These are phyloP conservation scores for Torulaspora quercuum DNA, from an alignment of 805 yeast genomes.

Conservation along the genomic window DNA sequence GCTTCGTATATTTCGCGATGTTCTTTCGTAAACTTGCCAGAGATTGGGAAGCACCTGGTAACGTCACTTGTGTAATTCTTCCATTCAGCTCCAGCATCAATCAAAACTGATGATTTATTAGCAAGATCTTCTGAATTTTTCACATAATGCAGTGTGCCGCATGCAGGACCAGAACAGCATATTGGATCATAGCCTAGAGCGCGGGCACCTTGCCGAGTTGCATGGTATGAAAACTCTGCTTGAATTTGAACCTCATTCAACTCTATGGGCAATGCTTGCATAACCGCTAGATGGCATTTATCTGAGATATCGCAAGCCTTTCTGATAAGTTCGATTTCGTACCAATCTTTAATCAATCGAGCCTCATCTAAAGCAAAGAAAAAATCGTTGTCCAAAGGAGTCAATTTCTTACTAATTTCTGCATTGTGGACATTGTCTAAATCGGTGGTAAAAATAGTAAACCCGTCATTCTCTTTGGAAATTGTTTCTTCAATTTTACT, in stretches of 20 bases:
- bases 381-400: constrained; percentile 46
- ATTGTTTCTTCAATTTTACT: constrained; percentile 41
- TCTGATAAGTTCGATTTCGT: constrained; percentile 70
- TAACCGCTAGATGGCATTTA: constrained; percentile 83
- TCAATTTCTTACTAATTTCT: constrained; percentile 38
- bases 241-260: constrained; percentile 86
- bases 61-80: constrained; percentile 88
- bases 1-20: constrained; percentile 76
- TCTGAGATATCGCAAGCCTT: constrained; percentile 85
- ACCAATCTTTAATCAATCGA: constrained; percentile 77
- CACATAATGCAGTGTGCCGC: constrained; percentile 87
- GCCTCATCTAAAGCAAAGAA: constrained; percentile 82
- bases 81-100: constrained; percentile 99
- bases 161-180: constrained; percentile 88
- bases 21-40: constrained; percentile 85
- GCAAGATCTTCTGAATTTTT: constrained; percentile 66
- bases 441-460: constrained; percentile 50
- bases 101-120: constrained; percentile 63
- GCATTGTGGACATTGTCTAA: constrained; percentile 44
- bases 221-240: constrained; percentile 92
- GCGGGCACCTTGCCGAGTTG: constrained; percentile 90
- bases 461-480: constrained; percentile 24
- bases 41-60: constrained; percentile 90
- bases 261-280: constrained; percentile 89
- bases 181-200: constrained; percentile 89